phyloP scores from a whole-genome alignment of 148 eudicot genomes.

The Drosera capensis region DNA sequence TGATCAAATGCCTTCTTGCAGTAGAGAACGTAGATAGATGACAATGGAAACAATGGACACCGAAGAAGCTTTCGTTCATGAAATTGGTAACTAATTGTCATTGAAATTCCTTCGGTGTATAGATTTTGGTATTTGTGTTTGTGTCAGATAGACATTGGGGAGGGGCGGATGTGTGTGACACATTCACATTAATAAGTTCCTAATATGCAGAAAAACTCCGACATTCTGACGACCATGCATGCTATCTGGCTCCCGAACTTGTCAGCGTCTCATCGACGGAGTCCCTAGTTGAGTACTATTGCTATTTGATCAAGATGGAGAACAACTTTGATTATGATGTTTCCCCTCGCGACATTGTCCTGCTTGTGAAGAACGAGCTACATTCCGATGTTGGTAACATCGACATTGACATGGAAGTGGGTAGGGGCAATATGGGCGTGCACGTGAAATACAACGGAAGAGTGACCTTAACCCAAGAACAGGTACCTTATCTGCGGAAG shows the following conservation, averaged over 20 bases:
- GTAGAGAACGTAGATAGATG: too few species aligned
- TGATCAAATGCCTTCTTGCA: too few species aligned
- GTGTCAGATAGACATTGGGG: neutral
- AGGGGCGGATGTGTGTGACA: too few species aligned
- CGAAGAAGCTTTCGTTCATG: constrained; percentile 35
- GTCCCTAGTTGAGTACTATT: constrained; percentile 22
- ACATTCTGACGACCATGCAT: constrained; percentile 24
- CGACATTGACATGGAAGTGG: constrained; percentile 34
- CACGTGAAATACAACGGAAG: constrained; percentile 27
- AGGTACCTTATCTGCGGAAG: constrained; percentile 21
- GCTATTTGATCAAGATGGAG: constrained; percentile 43
- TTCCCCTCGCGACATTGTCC: constrained; percentile 32
- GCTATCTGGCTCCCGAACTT: constrained; percentile 53
- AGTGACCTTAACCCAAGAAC: constrained; percentile 17
- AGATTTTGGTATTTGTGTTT: neutral
- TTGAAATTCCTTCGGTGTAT: neutral
- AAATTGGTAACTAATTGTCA: constrained; percentile 22
- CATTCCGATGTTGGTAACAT: constrained; percentile 20
- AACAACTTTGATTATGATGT: constrained; percentile 24
- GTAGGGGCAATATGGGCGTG: constrained; percentile 35
- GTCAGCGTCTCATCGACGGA: constrained; percentile 16
- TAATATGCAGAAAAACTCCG: constrained; percentile 19
- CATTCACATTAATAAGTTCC: neutral
- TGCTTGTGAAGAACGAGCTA: constrained; percentile 35
- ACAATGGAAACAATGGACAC: constrained; percentile 1